Evolutionary conservation across 164 flowering plant species (phyloP).

Genomic region (Nymphaea colorata): DNA sequence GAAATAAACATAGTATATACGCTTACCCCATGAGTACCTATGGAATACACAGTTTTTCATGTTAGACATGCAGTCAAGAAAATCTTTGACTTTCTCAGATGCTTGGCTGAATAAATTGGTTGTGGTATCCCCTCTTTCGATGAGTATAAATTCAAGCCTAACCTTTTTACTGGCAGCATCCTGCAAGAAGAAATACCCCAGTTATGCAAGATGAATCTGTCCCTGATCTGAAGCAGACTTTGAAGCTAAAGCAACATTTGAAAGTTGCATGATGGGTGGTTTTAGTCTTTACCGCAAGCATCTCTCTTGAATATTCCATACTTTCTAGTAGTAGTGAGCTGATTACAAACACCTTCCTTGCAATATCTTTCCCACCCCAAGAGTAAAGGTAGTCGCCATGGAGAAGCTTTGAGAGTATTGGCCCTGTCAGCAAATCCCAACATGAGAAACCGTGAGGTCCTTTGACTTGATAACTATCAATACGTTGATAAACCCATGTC

Average conservation of each 20-base stretch:
- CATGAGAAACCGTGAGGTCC: background rate
- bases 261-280: background rate
- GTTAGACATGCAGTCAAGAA: constrained; percentile 39
- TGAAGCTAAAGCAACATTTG: background rate
- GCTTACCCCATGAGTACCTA: too few relatives aligned
- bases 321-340: constrained; percentile 31
- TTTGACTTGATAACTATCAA: too few relatives aligned
- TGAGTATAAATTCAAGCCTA: constrained; percentile 51
- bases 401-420: constrained; percentile 33
- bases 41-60: constrained; percentile 59
- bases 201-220: background rate
- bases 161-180: constrained; percentile 74
- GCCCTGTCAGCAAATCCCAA: constrained; percentile 26
- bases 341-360: constrained; percentile 43
- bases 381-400: constrained; percentile 41
- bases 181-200: constrained; percentile 16
- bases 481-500: background rate
- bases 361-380: constrained; percentile 52
- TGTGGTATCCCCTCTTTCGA: constrained; percentile 45
- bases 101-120: constrained; percentile 6
- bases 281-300: constrained; percentile 32
- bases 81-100: constrained; percentile 30
- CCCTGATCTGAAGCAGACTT: background rate
- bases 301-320: constrained; percentile 24
- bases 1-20: too few relatives aligned